Percentiles rank a stretch among this genome's conserved stretches.
Evolutionary conservation across 1,139 yeast genomes (phyloP).

Genomic region (Geotrichum carabidarum): DNA sequence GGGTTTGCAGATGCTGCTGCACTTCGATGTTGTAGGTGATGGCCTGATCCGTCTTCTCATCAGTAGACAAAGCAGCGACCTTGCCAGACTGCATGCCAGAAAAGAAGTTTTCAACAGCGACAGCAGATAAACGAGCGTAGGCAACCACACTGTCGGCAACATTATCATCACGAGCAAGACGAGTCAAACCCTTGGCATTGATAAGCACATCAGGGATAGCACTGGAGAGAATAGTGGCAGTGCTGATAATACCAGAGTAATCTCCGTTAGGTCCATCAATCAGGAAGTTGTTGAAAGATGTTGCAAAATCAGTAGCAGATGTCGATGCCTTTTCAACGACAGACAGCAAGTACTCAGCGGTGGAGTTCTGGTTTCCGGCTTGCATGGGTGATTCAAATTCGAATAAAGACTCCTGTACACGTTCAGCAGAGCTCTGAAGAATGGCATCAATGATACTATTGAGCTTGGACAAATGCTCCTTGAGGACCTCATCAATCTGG

Average conservation of each 20-base stretch:
- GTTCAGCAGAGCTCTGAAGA: slow-evolving; percentile 60
- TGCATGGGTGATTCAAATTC: slow-evolving; percentile 76
- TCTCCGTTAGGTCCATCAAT: slow-evolving; percentile 73
- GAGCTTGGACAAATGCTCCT: slow-evolving; percentile 48
- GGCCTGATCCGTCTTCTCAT: slow-evolving; percentile 70
- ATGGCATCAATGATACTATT: slow-evolving; percentile 65
- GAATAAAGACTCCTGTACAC: slow-evolving; percentile 68
- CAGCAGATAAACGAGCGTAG: slow-evolving; percentile 55
- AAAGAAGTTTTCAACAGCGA: slow-evolving; percentile 59
- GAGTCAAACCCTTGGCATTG: slow-evolving; percentile 64
- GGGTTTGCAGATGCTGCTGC: slow-evolving; percentile 62
- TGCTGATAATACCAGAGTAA: slow-evolving; percentile 60
- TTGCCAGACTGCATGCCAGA: slow-evolving; percentile 52
- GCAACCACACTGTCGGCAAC: slow-evolving; percentile 51
- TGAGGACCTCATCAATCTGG: slow-evolving; percentile 52
- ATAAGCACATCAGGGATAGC: slow-evolving; percentile 61
- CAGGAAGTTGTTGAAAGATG: slow-evolving; percentile 67
- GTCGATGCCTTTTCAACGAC: slow-evolving; percentile 67
- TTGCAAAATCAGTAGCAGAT: slow-evolving; percentile 74
- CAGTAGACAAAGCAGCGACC: slow-evolving; percentile 49
- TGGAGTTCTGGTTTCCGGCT: slow-evolving; percentile 74
- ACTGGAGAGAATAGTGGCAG: slow-evolving; percentile 63
- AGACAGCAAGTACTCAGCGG: slow-evolving; percentile 68
- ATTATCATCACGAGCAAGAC: slow-evolving; percentile 47
- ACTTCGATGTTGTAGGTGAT: slow-evolving; percentile 71